Evolutionary conservation across 1,139 yeast species (phyloP).

Genomic region (Entelexis paramagnoliae): DNA sequence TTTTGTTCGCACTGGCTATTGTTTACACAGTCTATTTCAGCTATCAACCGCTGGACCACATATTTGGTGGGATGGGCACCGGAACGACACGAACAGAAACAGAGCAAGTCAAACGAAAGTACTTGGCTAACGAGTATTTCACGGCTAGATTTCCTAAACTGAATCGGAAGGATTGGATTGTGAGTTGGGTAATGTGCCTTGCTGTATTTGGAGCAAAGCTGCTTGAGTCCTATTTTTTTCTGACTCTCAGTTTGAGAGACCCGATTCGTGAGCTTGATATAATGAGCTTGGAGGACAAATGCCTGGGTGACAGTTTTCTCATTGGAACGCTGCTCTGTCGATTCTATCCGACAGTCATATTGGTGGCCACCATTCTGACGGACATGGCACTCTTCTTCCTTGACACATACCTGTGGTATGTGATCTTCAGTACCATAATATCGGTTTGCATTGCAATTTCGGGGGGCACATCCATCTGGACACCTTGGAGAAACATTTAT

Average conservation of each 20-base stretch:
- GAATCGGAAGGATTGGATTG: conserved; percentile 40
- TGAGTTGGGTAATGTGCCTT: conserved; percentile 58
- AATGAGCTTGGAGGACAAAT: conserved; percentile 45
- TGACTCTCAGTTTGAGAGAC: conserved; percentile 67
- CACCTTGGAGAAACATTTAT: conserved; percentile 81
- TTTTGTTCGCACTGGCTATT: conserved; percentile 52
- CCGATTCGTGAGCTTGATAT: conserved; percentile 60
- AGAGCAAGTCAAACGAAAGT: conserved; percentile 13
- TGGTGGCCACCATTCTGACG: conserved; percentile 48
- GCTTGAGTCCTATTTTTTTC: conserved; percentile 68
- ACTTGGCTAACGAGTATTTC: conserved; percentile 32
- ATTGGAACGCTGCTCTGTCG: conserved; percentile 46
- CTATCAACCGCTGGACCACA: conserved; percentile 45
- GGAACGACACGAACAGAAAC: conserved; percentile 22
- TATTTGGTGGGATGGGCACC: conserved; percentile 36
- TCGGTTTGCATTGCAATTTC: conserved; percentile 61
- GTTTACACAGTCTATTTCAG: conserved; percentile 53
- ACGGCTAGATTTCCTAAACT: conserved; percentile 49
- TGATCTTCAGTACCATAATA: conserved; percentile 65
- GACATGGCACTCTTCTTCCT: conserved; percentile 67
- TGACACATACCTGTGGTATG: conserved; percentile 85
- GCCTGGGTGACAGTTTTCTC: conserved; percentile 45
- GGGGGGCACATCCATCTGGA: conserved; percentile 66
- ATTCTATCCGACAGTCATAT: conserved; percentile 48
- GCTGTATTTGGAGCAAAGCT: conserved; percentile 62